phyloP scores from a whole-genome alignment of 1,139 yeast genomes.

The Diutina catenulata region DNA sequence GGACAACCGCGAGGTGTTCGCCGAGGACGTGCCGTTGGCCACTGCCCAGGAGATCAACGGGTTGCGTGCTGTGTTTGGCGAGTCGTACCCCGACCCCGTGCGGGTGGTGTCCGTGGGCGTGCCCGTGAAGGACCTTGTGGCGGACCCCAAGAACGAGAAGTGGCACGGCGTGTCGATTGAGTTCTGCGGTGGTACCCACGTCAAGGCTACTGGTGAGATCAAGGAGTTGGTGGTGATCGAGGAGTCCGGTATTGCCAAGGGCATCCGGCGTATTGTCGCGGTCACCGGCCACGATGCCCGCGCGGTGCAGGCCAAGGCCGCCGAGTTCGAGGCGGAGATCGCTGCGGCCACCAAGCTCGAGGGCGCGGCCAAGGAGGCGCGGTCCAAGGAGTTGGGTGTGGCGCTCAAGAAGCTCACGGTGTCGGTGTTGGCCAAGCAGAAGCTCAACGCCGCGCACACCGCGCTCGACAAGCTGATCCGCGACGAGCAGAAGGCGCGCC shows the following conservation, averaged over 20 bases:
- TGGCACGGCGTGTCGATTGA: constrained; percentile 80
- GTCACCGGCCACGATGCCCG: constrained; percentile 88
- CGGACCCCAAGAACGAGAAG: constrained; percentile 54
- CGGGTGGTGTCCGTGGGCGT: constrained; percentile 95
- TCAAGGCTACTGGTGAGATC: constrained; percentile 82
- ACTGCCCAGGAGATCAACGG: constrained; percentile 68
- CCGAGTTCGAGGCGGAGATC: constrained; percentile 53
- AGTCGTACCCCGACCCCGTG: constrained; percentile 97
- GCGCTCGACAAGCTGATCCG: constrained; percentile 76
- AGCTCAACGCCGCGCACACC: constrained; percentile 61
- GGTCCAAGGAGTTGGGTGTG: constrained; percentile 74
- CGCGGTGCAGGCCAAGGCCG: constrained; percentile 76
- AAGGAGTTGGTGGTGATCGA: constrained; percentile 82
- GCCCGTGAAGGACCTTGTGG: constrained; percentile 69
- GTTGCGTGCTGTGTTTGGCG: constrained; percentile 96
- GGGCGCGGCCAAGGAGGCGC: constrained; percentile 65
- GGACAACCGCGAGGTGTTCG: constrained; percentile 58
- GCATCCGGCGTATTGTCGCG: constrained; percentile 95
- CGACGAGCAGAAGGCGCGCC: constrained; percentile 78
- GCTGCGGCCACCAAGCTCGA: constrained; percentile 44
- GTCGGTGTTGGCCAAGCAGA: constrained; percentile 71
- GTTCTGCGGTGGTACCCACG: constrained; percentile 99
- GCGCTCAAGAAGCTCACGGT: constrained; percentile 71
- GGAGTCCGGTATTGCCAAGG: constrained; percentile 97
- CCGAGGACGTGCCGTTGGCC: constrained; percentile 70